phyloP scores from a whole-genome alignment of 345 rosid genomes.

The Pugionium cornutum region DNA sequence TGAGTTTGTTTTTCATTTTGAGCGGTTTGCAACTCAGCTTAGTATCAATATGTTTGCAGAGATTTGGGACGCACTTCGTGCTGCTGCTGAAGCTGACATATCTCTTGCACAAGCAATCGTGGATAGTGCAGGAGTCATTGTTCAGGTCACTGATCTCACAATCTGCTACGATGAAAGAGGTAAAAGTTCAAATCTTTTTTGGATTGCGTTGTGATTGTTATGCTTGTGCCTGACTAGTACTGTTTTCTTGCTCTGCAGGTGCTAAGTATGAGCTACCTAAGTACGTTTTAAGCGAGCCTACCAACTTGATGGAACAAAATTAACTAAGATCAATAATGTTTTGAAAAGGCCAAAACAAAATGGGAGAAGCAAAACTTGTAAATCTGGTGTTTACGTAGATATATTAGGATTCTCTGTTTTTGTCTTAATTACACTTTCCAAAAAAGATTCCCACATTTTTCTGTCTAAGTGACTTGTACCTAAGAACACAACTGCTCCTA shows the following conservation, averaged over 20 bases:
- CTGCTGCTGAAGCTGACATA: constrained; percentile 78
- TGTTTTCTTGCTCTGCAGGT: constrained; percentile 51
- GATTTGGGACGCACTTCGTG: constrained; percentile 95
- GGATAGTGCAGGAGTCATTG: constrained; percentile 83
- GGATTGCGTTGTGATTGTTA: too few species aligned
- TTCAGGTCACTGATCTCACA: constrained; percentile 81
- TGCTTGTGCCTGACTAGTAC: constrained; percentile 1
- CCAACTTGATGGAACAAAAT: constrained; percentile 68
- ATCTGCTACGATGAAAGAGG: constrained; percentile 90
- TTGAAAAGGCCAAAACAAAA: not conserved
- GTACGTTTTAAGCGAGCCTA: constrained; percentile 88
- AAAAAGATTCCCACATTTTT: constrained; percentile 7
- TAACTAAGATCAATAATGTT: constrained; percentile 23
- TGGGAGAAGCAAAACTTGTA: constrained; percentile 19
- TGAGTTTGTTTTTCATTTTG: not conserved
- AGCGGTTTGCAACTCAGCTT: constrained; percentile 1
- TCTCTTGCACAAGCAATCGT: constrained; percentile 75
- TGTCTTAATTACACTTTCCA: constrained; percentile 24
- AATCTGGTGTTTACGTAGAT: constrained; percentile 41
- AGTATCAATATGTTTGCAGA: constrained; percentile 42
- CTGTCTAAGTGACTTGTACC: constrained; percentile 19
- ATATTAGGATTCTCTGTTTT: constrained; percentile 41
- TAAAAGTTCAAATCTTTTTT: constrained; percentile 11
- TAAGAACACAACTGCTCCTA: constrained; percentile 20
- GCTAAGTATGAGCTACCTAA: constrained; percentile 93